Conservation (phyloP, 129 eudicot species). For the Ambrosia trifida region DNA sequence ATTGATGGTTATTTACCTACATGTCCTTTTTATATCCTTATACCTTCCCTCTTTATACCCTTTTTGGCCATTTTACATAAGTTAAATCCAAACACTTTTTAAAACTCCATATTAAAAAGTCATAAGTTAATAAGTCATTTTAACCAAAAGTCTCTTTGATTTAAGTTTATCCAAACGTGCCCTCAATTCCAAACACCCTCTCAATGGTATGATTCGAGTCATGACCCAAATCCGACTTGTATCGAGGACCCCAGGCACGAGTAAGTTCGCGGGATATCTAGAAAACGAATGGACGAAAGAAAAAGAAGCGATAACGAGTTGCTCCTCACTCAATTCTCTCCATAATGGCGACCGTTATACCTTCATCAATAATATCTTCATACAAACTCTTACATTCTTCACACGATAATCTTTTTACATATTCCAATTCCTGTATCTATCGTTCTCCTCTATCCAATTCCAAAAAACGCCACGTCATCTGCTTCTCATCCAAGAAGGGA, state of each 20-base stretch:
- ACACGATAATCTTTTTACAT: neutral
- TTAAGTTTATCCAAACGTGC: too few species aligned
- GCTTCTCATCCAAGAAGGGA: slow-evolving; percentile 69
- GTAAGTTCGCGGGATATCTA: slow-evolving; percentile 26
- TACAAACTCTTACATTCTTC: slow-evolving; percentile 28
- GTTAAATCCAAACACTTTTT: too few species aligned
- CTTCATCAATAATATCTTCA: slow-evolving; percentile 43
- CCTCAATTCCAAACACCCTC: too few species aligned
- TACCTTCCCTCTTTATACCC: too few species aligned
- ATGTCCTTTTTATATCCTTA: too few species aligned
- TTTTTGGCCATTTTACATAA: too few species aligned
- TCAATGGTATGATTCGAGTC: neutral
- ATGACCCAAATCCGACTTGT: neutral
- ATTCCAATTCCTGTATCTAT: slow-evolving; percentile 1
- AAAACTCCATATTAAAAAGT: too few species aligned
- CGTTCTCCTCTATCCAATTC: slow-evolving; percentile 3
- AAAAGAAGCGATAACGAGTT: slow-evolving; percentile 17
- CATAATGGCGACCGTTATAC: slow-evolving; percentile 53
- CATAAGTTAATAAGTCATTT: too few species aligned
- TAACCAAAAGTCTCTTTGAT: too few species aligned
- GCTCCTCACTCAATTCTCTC: neutral
- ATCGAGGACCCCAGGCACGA: slow-evolving; percentile 15
- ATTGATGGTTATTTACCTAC: too few species aligned
- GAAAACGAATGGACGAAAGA: slow-evolving; percentile 39
- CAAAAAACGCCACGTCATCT: slow-evolving; percentile 36